phyloP scores from a whole-genome alignment of 2,329 filamentous ascomycete genomes.

The Huntiella moniliformis region DNA sequence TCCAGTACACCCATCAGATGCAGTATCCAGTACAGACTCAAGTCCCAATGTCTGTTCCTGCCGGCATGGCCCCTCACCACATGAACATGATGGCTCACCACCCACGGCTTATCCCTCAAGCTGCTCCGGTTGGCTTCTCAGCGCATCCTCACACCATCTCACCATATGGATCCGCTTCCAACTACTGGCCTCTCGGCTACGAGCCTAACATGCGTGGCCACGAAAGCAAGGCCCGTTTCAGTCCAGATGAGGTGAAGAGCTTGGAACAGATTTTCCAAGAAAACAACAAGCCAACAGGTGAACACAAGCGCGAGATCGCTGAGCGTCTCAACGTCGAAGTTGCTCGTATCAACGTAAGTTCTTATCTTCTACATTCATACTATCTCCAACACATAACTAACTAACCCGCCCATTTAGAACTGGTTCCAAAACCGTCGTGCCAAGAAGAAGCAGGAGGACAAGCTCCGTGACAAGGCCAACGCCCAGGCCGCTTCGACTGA shows the following conservation, averaged over 20 bases:
- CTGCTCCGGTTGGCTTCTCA: too few species aligned
- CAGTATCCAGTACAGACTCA: neutral
- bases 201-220: slow-evolving; percentile 15
- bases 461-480: slow-evolving; percentile 40
- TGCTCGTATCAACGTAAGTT: slow-evolving; percentile 40
- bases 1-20: slow-evolving; percentile 1
- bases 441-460: slow-evolving; percentile 45
- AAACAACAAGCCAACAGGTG: slow-evolving; percentile 46
- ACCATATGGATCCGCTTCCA: neutral
- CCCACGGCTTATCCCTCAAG: neutral
- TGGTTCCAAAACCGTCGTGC: slow-evolving; percentile 52
- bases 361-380: neutral
- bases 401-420: slow-evolving; percentile 26
- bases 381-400: neutral
- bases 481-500: slow-evolving; percentile 22
- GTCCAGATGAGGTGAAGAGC: slow-evolving; percentile 39
- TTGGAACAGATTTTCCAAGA: slow-evolving; percentile 43
- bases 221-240: slow-evolving; percentile 33
- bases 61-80: neutral
- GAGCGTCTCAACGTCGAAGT: slow-evolving; percentile 44
- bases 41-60: too few species aligned
- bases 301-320: slow-evolving; percentile 39
- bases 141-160: too few species aligned
- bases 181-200: neutral
- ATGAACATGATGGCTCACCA: slow-evolving; percentile 2